Evolutionary conservation across 345 rosid species (phyloP).

Genomic region (Bruguiera gymnorhiza): DNA sequence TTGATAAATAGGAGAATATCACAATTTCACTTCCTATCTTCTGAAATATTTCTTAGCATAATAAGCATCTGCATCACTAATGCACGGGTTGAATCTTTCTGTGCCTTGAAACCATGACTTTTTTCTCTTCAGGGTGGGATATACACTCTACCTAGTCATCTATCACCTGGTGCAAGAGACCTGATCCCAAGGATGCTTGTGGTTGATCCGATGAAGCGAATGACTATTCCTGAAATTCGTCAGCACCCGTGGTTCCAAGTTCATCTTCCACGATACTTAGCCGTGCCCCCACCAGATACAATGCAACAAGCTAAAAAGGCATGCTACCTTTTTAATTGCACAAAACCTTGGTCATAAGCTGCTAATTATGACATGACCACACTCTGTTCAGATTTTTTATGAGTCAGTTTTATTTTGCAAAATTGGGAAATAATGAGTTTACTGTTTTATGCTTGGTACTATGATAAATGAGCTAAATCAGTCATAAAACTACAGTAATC

Average conservation of each 20-base stretch:
- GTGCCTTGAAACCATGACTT: neutral
- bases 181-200: constrained; percentile 92
- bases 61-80: no score
- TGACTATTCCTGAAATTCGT: constrained; percentile 83
- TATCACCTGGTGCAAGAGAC: constrained; percentile 87
- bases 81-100: neutral
- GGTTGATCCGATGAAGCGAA: constrained; percentile 89
- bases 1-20: no score
- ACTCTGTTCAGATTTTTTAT: no score
- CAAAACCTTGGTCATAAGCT: no score
- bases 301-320: constrained; percentile 81
- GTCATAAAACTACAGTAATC: no score
- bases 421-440: no score
- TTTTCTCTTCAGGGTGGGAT: constrained; percentile 59
- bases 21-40: no score
- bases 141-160: constrained; percentile 93
- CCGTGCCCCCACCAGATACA: constrained; percentile 82
- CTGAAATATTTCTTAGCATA: no score
- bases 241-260: constrained; percentile 90
- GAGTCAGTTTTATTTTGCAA: no score
- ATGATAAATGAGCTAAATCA: no score
- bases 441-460: no score
- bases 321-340: constrained; percentile 10
- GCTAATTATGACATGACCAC: no score
- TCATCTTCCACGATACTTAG: constrained; percentile 83